A percentile compares a stretch with the other conserved stretches of the same genome.
Conservation (phyloP, 2,329 filamentous ascomycete genomes). For the Mariannaea sp. region DNA sequence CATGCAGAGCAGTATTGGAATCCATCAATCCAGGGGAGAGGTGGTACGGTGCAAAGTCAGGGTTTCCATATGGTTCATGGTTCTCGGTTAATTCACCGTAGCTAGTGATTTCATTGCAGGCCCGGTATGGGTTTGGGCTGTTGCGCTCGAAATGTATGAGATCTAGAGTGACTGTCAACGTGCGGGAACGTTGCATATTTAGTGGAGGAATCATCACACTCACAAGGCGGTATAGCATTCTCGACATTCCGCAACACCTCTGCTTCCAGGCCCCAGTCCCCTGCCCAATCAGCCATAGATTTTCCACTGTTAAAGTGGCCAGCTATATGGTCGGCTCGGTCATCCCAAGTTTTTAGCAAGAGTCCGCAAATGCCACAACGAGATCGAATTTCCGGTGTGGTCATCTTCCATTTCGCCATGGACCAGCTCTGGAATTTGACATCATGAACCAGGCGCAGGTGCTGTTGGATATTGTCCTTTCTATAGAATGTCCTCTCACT, state of each 20-base stretch:
- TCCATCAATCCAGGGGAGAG: no score
- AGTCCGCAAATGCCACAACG: conserved; percentile 48
- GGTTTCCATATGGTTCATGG: no score
- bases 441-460: conserved; percentile 44
- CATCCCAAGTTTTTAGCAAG: conserved; percentile 42
- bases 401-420: conserved; percentile 3
- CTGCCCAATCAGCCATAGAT: conserved; percentile 48
- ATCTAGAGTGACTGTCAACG: no score
- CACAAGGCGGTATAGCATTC: conserved; percentile 45
- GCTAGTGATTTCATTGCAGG: no score
- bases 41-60: no score
- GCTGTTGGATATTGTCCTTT: conserved; percentile 48
- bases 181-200: no score
- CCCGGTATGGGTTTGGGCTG: no score
- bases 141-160: no score
- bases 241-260: conserved; percentile 43
- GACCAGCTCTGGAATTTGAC: not conserved
- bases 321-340: conserved; percentile 45
- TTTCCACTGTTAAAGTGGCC: conserved; percentile 47
- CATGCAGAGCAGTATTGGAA: no score
- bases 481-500: conserved; percentile 46
- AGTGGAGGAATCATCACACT: no score
- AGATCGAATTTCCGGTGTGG: conserved; percentile 16
- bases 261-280: conserved; percentile 47
- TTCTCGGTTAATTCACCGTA: no score